Evolutionary conservation across 371 early-diverging fungal genomes (phyloP).

Genomic region (Blakeslea trispora): DNA sequence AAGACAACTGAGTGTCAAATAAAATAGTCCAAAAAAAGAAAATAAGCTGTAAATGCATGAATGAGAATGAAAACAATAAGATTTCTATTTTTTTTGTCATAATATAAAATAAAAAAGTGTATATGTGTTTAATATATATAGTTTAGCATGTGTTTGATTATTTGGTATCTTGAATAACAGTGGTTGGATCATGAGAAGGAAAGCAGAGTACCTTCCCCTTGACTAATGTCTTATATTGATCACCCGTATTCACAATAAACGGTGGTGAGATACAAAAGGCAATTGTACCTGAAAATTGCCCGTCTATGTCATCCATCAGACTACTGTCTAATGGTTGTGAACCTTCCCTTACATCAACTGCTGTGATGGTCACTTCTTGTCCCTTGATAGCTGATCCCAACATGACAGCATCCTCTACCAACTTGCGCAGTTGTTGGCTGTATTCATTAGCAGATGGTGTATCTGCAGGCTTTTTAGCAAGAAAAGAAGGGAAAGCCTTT

Average conservation of each 20-base stretch:
- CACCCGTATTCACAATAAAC: conserved; percentile 36
- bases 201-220: conserved; percentile 47
- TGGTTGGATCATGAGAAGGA: too few relatives aligned
- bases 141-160: too few relatives aligned
- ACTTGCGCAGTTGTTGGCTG: conserved; percentile 28
- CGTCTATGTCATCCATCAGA: conserved; percentile 47
- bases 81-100: too few relatives aligned
- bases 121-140: too few relatives aligned
- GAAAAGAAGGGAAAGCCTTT: conserved; percentile 42
- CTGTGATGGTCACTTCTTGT: conserved; percentile 45
- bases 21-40: too few relatives aligned
- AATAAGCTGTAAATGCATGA: too few relatives aligned
- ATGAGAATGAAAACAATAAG: too few relatives aligned
- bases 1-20: too few relatives aligned
- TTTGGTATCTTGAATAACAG: too few relatives aligned
- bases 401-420: conserved; percentile 38
- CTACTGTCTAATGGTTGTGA: conserved; percentile 33
- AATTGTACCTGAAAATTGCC: conserved; percentile 33
- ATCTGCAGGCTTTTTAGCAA: conserved; percentile 11
- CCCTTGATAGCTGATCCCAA: conserved; percentile 51
- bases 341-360: conserved; percentile 39
- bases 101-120: too few relatives aligned
- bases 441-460: conserved; percentile 25
- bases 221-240: conserved; percentile 31
- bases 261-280: conserved; percentile 52